phyloP scores from a whole-genome alignment of 805 yeast species.

The Candida nitratophila region DNA sequence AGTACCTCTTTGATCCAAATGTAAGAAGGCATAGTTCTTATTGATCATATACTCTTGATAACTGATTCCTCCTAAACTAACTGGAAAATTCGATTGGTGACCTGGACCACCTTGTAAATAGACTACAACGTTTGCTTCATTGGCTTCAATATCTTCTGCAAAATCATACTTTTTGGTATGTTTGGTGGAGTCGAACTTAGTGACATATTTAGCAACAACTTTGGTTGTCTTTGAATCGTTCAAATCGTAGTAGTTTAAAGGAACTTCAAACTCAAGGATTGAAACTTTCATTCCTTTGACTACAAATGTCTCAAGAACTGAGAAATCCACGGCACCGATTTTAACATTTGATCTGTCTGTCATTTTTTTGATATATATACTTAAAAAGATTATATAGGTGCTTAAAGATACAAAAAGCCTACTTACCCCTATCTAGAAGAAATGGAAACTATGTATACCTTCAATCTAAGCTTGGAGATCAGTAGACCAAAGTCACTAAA shows the following conservation, averaged over 20 bases:
- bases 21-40: slow-evolving; percentile 22
- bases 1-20: slow-evolving; percentile 57
- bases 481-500: no score
- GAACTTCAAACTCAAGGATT: slow-evolving; percentile 17
- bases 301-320: slow-evolving; percentile 10
- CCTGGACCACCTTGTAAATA: slow-evolving; percentile 55
- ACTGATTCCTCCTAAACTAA: slow-evolving; percentile 7
- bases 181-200: slow-evolving; percentile 4
- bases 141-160: slow-evolving; percentile 14
- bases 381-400: no score
- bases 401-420: no score
- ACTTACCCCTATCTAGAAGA: no score
- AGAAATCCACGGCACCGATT: background rate
- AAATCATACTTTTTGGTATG: slow-evolving; percentile 2
- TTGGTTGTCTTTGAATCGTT: slow-evolving; percentile 5
- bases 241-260: slow-evolving; percentile 16
- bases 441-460: no score
- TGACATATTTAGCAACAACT: slow-evolving; percentile 16
- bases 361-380: background rate
- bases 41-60: slow-evolving; percentile 11
- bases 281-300: slow-evolving; percentile 14
- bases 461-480: no score
- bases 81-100: slow-evolving; percentile 28
- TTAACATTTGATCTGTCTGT: background rate
- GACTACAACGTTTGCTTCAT: slow-evolving; percentile 24